Evolutionary conservation across 1,139 yeast species (phyloP), one percentile per base, ranked within the genome.

Genomic region (Hemisphaericaspora xylofermentans): DNA sequence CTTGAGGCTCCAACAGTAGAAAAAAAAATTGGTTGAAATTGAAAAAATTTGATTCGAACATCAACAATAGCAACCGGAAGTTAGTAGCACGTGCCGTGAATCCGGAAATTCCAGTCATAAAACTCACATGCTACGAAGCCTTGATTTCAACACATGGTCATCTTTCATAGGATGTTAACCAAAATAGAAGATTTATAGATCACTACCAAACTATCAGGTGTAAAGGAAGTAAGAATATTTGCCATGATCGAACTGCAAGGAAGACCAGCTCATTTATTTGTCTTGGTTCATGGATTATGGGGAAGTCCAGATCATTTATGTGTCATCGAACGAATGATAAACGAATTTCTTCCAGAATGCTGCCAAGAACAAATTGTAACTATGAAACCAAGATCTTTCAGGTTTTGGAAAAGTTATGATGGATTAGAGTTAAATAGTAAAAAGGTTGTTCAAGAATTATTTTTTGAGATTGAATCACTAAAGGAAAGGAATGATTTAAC

Each of bases 261-360:
- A 27, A 40, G 40, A 17, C 33, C 42, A 7, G 77, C 77, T 22
- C 96, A 88, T 57, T 64, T 89, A 35, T 81, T 88, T 54, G 85
- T 88, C 14, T 64, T 89, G n/a, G 73, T 87, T 27, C 96, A 89
- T 61, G 96, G 96, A 57, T 68, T 91, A 26, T 88, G 95, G 87
- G 97, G 97, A 2, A 81, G 84, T 33, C 85, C 93, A 4, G 72
- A 74, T 35, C 95, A 89, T 58, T 70, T 89, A 77, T 64, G 71
- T 31, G 71, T 85, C 10, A 63, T 87, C 37, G 82, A 79, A 49
- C 68, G 73, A 21, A 67, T 78, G 13, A 56, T 88, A 19, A 66
- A 68, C 31, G 68, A 69, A 26, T 60, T 70, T 3, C 49, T 78
- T 3, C 53, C 57, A 2, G 57, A 51, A 3, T 62, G 60, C 7